Percentiles rank a stretch among this genome's conserved stretches.
Conservation (phyloP, 768 basidiomycete genomes). For the Boletus tylopilopsis region DNA sequence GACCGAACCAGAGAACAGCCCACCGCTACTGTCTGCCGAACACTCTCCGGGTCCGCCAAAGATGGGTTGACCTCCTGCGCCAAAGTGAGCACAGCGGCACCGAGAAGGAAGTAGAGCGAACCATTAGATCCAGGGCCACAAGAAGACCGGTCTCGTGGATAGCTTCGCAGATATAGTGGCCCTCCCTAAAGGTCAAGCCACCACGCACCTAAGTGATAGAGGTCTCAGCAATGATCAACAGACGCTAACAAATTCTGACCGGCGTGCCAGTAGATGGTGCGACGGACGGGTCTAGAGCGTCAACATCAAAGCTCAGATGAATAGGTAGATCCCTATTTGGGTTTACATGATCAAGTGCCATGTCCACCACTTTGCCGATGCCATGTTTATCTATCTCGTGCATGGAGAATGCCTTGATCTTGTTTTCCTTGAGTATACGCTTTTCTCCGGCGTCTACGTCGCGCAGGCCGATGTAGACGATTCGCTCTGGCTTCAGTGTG, state of each 20-base stretch:
- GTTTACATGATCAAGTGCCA: slow-evolving; percentile 95
- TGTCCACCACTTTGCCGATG: slow-evolving; percentile 91
- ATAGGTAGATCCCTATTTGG: slow-evolving; percentile 79
- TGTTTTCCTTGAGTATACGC: slow-evolving; percentile 72
- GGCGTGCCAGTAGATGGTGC: slow-evolving; percentile 96
- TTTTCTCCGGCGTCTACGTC: slow-evolving; percentile 91
- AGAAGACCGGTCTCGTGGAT: slow-evolving; percentile 90
- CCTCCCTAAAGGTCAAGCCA: slow-evolving; percentile 93
- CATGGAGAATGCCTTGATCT: slow-evolving; percentile 88
- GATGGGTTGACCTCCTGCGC: slow-evolving; percentile 95
- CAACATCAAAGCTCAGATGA: slow-evolving; percentile 96
- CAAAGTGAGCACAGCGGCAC: slow-evolving; percentile 6
- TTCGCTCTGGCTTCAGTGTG: slow-evolving; percentile 60
- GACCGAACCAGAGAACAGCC: slow-evolving; percentile 83
- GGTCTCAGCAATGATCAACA: neutral
- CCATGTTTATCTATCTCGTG: slow-evolving; percentile 87
- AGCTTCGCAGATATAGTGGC: slow-evolving; percentile 96
- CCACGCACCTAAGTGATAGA: slow-evolving; percentile 66
- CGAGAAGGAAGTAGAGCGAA: slow-evolving; percentile 30
- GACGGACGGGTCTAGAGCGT: slow-evolving; percentile 89
- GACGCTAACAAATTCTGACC: slow-evolving; percentile 39
- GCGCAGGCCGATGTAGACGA: slow-evolving; percentile 97
- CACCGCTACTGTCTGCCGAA: slow-evolving; percentile 83
- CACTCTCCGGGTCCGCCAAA: slow-evolving; percentile 68
- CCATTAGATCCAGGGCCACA: slow-evolving; percentile 94